These are phyloP conservation scores for Fusarium sambucinum DNA, from an alignment of 2,329 filamentous ascomycete species.

Conservation along the genomic window DNA sequence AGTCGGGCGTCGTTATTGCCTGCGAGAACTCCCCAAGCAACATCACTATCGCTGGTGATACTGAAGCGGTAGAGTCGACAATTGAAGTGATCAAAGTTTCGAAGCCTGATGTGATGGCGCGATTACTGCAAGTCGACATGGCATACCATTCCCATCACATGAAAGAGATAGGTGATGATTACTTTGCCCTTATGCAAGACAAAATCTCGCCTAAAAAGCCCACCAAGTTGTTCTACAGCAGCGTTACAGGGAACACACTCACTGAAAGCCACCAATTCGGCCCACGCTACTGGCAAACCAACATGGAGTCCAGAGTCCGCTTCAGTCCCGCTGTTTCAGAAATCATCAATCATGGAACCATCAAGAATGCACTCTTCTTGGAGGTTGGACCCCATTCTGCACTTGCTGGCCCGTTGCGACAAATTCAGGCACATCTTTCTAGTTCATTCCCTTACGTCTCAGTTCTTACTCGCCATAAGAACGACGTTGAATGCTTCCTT, in stretches of 20 bases:
- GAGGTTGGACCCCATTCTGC: conserved; percentile 12
- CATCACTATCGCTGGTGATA: conserved; percentile 6
- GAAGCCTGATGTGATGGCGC: background rate
- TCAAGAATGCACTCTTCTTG: conserved; percentile 4
- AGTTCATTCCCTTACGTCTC: conserved; percentile 1
- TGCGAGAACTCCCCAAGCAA: conserved; percentile 11
- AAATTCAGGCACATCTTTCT: background rate
- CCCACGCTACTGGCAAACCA: background rate
- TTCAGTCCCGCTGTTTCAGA: background rate
- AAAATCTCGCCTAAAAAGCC: background rate
- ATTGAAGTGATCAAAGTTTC: background rate
- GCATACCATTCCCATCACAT: conserved; percentile 17
- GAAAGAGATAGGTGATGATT: background rate
- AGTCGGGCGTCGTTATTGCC: background rate
- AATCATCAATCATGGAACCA: background rate
- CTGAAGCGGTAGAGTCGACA: background rate
- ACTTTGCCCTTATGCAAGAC: background rate
- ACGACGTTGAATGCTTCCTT: conserved; percentile 5
- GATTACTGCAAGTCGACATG: conserved; percentile 1
- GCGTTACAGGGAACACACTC: background rate
- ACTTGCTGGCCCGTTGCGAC: conserved; percentile 7
- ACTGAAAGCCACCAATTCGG: background rate
- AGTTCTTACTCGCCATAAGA: background rate
- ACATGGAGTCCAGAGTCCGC: conserved; percentile 4
- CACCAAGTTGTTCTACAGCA: conserved; percentile 1